A percentile compares a stretch with the other conserved stretches of the same genome.
Conservation (phyloP, 164 flowering plant genomes). For the Kalanchoe fedtschenkoi region DNA sequence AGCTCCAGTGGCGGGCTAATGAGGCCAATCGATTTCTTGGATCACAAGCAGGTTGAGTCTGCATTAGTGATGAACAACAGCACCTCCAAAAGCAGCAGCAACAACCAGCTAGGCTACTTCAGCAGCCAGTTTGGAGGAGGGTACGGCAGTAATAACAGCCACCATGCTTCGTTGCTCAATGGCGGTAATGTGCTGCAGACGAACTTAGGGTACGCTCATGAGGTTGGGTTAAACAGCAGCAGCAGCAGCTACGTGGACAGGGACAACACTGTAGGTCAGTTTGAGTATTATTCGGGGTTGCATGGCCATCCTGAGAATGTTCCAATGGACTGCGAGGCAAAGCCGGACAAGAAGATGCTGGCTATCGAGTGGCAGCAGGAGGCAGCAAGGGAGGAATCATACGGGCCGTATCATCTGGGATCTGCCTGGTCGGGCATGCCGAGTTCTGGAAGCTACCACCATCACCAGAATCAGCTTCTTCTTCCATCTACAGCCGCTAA, state of each 20-base stretch:
- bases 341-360: background rate
- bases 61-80: background rate
- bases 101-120: background rate
- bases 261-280: background rate
- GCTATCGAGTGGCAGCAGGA: conserved; percentile 5
- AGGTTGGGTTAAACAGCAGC: background rate
- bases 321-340: background rate
- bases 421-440: background rate
- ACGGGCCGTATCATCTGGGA: background rate
- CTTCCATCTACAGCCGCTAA: background rate
- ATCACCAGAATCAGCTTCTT: background rate
- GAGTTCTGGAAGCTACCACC: background rate
- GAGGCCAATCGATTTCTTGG: conserved; percentile 5
- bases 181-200: too few relatives aligned
- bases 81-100: background rate
- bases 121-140: background rate
- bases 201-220: background rate
- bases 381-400: background rate
- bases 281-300: background rate
- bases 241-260: background rate
- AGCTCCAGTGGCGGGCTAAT: background rate
- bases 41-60: background rate
- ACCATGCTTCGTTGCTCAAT: too few relatives aligned
- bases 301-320: background rate
- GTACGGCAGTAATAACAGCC: background rate